Conservation (phyloP, 495 filamentous ascomycete genomes). For the Talaromyces ruber region DNA sequence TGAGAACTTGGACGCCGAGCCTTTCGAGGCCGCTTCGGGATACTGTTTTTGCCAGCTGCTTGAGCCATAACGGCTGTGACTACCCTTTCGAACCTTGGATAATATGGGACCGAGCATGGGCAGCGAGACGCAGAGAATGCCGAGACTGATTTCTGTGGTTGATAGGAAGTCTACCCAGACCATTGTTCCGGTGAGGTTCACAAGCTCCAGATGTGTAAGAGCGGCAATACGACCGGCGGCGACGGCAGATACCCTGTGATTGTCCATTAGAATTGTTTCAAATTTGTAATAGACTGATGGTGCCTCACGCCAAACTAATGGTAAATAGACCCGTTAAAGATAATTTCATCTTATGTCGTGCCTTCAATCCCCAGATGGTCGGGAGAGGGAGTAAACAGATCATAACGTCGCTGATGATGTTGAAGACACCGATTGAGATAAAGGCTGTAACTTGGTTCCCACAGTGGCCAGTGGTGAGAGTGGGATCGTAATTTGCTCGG, state of each 20-base stretch:
- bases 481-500: slow-evolving; percentile 14
- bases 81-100: neutral
- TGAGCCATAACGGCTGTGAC: neutral
- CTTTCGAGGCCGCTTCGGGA: neutral
- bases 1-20: neutral
- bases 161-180: slow-evolving; percentile 20
- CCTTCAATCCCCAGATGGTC: slow-evolving; percentile 28
- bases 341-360: slow-evolving; percentile 13
- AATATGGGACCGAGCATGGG: slow-evolving; percentile 18
- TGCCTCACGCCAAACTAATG: neutral
- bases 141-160: slow-evolving; percentile 15
- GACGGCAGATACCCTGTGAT: neutral
- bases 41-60: neutral
- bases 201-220: slow-evolving; percentile 14
- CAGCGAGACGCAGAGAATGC: slow-evolving; percentile 13
- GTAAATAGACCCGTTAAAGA: slow-evolving; percentile 3
- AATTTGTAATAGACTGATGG: neutral
- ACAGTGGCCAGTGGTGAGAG: slow-evolving; percentile 1
- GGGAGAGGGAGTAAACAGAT: slow-evolving; percentile 33
- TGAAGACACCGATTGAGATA: slow-evolving; percentile 18
- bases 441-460: neutral
- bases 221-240: neutral
- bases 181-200: slow-evolving; percentile 15
- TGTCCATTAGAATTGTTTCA: neutral
- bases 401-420: slow-evolving; percentile 32